Conservation (phyloP, 257 asterid species). For the Plantago elongata region DNA sequence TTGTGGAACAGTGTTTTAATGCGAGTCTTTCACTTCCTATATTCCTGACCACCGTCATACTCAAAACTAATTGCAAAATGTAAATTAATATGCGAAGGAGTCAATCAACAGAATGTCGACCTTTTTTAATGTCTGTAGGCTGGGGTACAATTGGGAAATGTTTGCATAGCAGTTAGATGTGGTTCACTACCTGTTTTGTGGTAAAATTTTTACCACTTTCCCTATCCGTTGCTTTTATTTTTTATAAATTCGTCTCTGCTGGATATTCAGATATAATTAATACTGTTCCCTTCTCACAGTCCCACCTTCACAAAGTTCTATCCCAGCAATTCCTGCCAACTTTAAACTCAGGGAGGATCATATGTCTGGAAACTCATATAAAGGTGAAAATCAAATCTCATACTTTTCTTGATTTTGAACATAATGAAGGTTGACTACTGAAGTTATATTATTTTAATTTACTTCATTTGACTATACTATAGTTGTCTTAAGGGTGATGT, state of each 20-base stretch:
- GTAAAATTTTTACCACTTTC: too few relatives aligned
- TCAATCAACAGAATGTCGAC: too few relatives aligned
- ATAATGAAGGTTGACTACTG: background rate
- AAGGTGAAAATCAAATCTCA: constrained; percentile 43
- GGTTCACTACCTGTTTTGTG: too few relatives aligned
- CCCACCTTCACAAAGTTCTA: constrained; percentile 61
- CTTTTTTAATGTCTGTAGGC: too few relatives aligned
- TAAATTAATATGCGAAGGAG: too few relatives aligned
- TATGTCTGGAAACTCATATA: constrained; percentile 72
- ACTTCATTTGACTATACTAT: too few relatives aligned
- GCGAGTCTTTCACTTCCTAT: background rate
- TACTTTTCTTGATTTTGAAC: background rate
- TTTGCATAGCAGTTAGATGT: too few relatives aligned
- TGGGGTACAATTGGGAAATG: too few relatives aligned
- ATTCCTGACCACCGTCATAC: too few relatives aligned
- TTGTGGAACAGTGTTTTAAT: background rate
- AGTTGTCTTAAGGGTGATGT: too few relatives aligned
- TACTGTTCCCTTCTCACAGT: constrained; percentile 29
- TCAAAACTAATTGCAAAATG: too few relatives aligned
- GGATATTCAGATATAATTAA: background rate
- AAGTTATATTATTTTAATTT: background rate
- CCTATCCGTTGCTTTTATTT: background rate
- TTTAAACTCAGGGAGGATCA: constrained; percentile 75
- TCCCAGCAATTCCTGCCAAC: constrained; percentile 63
- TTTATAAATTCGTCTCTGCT: background rate